Evolutionary conservation across 495 filamentous ascomycete species (phyloP).

Genomic region (Evansstolkia leycettana): DNA sequence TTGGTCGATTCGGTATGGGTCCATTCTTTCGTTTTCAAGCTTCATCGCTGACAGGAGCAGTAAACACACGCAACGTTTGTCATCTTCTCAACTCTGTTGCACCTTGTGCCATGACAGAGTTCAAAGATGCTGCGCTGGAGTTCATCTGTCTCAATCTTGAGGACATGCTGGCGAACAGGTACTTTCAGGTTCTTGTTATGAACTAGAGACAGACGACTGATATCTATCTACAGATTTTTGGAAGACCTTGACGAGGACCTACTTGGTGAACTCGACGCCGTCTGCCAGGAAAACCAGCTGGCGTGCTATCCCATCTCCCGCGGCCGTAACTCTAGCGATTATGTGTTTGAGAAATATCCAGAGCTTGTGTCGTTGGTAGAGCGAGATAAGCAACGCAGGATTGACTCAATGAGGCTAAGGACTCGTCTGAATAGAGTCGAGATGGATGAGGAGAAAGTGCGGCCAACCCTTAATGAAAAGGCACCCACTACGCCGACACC

Average conservation of each 20-base stretch:
- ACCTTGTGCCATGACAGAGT: conserved; percentile 67
- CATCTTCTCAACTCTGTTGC: conserved; percentile 72
- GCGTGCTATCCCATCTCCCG: conserved; percentile 61
- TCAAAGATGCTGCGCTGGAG: conserved; percentile 80
- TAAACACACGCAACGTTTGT: conserved; percentile 77
- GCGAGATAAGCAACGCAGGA: conserved; percentile 39
- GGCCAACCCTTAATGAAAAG: conserved; percentile 39
- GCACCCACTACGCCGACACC: conserved; percentile 36
- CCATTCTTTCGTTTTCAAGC: not conserved
- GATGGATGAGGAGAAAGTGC: conserved; percentile 26
- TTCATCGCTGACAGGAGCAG: conserved; percentile 26
- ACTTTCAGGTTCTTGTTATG: conserved; percentile 7
- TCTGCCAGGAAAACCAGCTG: conserved; percentile 72
- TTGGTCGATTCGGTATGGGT: conserved; percentile 66
- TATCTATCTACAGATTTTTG: conserved; percentile 39
- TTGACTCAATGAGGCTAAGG: conserved; percentile 49
- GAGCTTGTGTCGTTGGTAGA: conserved; percentile 41
- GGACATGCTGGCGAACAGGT: conserved; percentile 77
- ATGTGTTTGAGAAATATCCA: conserved; percentile 62
- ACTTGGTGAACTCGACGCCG: conserved; percentile 60
- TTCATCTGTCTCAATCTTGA: conserved; percentile 89
- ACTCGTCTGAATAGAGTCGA: conserved; percentile 49
- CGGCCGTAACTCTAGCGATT: conserved; percentile 57
- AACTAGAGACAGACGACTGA: conserved; percentile 8
- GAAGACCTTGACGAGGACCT: conserved; percentile 81